Evolutionary conservation across 495 filamentous ascomycete species (phyloP).

Genomic region (Aspergillus ellipticus): DNA sequence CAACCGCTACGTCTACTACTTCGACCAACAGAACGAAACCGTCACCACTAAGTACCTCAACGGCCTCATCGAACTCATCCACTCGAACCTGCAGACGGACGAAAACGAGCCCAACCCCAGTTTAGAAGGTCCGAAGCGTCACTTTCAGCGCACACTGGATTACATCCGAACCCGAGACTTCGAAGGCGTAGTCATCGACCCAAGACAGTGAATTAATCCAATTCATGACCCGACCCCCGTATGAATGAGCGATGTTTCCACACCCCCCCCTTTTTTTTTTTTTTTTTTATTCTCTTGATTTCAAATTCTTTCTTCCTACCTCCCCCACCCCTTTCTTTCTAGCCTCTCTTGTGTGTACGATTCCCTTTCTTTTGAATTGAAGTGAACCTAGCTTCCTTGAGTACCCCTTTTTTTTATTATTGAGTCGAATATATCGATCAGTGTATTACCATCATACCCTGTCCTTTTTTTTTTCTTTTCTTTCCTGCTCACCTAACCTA

Average conservation of each 20-base stretch:
- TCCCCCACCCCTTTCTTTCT: not conserved
- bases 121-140: slow-evolving; percentile 80
- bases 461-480: slow-evolving; percentile 3
- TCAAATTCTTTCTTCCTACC: slow-evolving; percentile 5
- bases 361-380: slow-evolving; percentile 9
- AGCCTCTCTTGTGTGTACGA: slow-evolving; percentile 4
- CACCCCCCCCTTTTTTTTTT: not conserved
- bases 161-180: slow-evolving; percentile 89
- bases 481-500: too few species aligned
- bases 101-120: slow-evolving; percentile 64
- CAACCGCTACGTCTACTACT: slow-evolving; percentile 98
- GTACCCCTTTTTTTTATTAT: slow-evolving; percentile 21
- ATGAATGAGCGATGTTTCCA: slow-evolving; percentile 12
- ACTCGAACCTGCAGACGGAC: slow-evolving; percentile 86
- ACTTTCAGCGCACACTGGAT: slow-evolving; percentile 91
- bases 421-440: slow-evolving; percentile 33
- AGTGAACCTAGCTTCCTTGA: slow-evolving; percentile 8
- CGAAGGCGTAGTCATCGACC: slow-evolving; percentile 77
- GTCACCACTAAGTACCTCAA: slow-evolving; percentile 98
- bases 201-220: slow-evolving; percentile 59
- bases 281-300: slow-evolving; percentile 1
- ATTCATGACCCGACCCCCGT: slow-evolving; percentile 4
- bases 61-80: slow-evolving; percentile 95
- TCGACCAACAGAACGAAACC: slow-evolving; percentile 97
- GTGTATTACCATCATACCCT: slow-evolving; percentile 34